Evolutionary conservation across 371 early-diverging fungal genomes (phyloP).

Genomic region (Mucor indicus): DNA sequence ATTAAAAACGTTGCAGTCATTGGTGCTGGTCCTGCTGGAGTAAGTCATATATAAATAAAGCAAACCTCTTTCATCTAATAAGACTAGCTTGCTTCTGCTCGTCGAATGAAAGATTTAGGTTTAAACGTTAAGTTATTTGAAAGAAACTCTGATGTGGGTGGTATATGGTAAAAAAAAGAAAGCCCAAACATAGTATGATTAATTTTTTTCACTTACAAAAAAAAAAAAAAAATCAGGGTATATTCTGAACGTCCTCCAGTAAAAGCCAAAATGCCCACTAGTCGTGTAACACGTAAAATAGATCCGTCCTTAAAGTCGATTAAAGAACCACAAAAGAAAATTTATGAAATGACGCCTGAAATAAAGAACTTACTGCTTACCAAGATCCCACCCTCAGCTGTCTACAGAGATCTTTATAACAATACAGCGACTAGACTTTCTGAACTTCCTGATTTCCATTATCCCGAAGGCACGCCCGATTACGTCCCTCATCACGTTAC

Average conservation of each 20-base stretch:
- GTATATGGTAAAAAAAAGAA: slow-evolving; percentile 29
- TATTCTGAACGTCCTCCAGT: slow-evolving; percentile 16
- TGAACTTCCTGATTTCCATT: slow-evolving; percentile 10
- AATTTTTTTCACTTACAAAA: neutral
- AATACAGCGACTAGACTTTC: slow-evolving; percentile 5
- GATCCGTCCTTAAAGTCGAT: neutral
- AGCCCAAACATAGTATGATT: no score
- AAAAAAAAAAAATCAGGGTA: slow-evolving; percentile 3
- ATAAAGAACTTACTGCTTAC: neutral
- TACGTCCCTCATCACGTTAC: slow-evolving; percentile 1
- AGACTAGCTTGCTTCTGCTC: slow-evolving; percentile 1
- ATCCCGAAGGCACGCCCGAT: neutral
- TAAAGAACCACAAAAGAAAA: slow-evolving; percentile 2
- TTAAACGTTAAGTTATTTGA: slow-evolving; percentile 21
- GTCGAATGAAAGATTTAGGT: slow-evolving; percentile 12
- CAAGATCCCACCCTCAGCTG: slow-evolving; percentile 18
- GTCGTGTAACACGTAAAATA: neutral
- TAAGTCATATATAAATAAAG: neutral
- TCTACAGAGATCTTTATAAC: slow-evolving; percentile 18
- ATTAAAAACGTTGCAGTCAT: slow-evolving; percentile 23
- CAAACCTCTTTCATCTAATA: neutral
- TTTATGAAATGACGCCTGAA: slow-evolving; percentile 18
- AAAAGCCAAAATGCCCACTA: slow-evolving; percentile 22
- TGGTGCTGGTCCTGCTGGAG: slow-evolving; percentile 22
- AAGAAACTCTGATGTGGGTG: slow-evolving; percentile 14